Percentiles rank a stretch among this genome's conserved stretches.
phyloP scores from a whole-genome alignment of 441 rosid species.

The Syzygium syzygioides region DNA sequence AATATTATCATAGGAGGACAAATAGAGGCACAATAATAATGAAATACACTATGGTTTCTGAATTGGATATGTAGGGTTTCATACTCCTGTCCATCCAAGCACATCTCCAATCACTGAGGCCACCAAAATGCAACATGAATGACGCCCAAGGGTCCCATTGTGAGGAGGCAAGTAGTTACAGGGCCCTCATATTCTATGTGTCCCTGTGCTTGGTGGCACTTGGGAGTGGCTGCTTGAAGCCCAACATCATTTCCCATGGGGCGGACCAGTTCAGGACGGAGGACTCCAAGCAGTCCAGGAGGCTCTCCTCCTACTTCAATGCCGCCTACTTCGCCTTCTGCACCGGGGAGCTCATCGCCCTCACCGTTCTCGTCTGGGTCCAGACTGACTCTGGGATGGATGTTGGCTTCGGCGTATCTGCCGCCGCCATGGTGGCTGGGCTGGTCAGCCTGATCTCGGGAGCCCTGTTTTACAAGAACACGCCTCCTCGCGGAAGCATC shows the following conservation, averaged over 20 bases:
- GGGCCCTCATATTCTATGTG: conserved; percentile 57
- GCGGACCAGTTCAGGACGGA: conserved; percentile 71
- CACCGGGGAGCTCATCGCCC: conserved; percentile 73
- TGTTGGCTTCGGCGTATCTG: conserved; percentile 84
- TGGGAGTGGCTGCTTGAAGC: conserved; percentile 93
- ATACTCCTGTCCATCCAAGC: conserved; percentile 85
- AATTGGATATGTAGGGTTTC: conserved; percentile 47
- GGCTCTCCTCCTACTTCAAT: conserved; percentile 83
- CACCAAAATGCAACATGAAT: conserved; percentile 59
- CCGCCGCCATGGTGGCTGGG: conserved; percentile 83
- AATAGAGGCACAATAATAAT: not conserved
- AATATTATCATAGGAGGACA: not conserved
- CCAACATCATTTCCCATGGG: conserved; percentile 93
- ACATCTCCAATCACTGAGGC: conserved; percentile 74
- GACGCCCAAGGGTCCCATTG: conserved; percentile 27
- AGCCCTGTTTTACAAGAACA: conserved; percentile 55
- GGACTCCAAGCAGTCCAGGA: conserved; percentile 31
- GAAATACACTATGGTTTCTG: not conserved
- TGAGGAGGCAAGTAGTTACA: conserved; percentile 62
- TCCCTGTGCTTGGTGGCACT: conserved; percentile 83
- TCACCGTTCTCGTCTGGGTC: conserved; percentile 80
- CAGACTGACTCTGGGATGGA: conserved; percentile 96
- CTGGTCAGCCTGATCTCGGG: conserved; percentile 70
- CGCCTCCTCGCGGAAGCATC: conserved; percentile 76
- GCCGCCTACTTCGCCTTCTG: conserved; percentile 93